These are phyloP conservation scores for Ceratocystis destructans DNA, from an alignment of 2,329 filamentous ascomycete species.

Conservation along the genomic window DNA sequence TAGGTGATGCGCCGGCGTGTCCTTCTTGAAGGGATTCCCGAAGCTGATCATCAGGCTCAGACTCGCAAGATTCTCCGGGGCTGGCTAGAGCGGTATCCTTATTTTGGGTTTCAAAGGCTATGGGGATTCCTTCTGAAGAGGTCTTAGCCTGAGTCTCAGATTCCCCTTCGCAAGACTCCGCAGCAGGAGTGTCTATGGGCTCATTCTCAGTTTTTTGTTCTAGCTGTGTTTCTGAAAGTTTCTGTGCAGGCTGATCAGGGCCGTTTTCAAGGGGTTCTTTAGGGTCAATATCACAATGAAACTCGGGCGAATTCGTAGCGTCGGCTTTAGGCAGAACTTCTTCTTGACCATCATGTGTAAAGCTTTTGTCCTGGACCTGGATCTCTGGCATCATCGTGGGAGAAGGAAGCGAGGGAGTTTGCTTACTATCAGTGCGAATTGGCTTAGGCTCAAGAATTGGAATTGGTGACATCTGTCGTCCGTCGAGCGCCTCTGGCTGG, in stretches of 20 bases:
- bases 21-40: not conserved
- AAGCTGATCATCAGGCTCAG: not conserved
- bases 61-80: not conserved
- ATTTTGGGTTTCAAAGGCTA: not conserved
- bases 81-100: not conserved
- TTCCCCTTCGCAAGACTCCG: not conserved
- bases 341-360: not conserved
- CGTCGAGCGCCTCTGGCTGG: not conserved
- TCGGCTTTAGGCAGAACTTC: not conserved
- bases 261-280: constrained; percentile 6
- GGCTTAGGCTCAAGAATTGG: constrained; percentile 1
- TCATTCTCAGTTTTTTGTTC: not conserved
- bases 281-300: not conserved
- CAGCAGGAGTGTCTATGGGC: not conserved
- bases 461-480: not conserved
- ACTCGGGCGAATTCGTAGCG: not conserved
- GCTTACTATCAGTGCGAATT: constrained; percentile 5
- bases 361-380: constrained; percentile 1
- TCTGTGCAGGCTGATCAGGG: not conserved
- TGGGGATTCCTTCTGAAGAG: not conserved
- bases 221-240: not conserved
- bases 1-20: not conserved
- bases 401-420: not conserved
- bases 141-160: not conserved
- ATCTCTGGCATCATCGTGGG: constrained; percentile 2